Evolutionary conservation across 1,139 yeast genomes (phyloP).

Genomic region (Kurtzmaniella natalensis): DNA sequence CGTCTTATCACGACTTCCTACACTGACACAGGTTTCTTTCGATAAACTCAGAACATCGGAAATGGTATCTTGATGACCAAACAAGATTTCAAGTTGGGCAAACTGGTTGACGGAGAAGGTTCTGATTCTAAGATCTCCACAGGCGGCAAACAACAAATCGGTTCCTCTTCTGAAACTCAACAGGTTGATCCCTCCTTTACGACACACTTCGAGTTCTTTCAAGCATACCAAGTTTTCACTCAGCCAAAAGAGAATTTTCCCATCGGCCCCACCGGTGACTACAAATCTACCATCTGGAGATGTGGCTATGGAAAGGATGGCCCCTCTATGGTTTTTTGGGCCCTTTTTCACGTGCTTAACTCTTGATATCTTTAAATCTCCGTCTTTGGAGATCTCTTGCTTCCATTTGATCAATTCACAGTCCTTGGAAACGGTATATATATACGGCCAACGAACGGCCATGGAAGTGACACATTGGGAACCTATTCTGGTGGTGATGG

Average conservation of each 20-base stretch:
- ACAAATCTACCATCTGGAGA: slow-evolving; percentile 84
- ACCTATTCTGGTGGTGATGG: slow-evolving; percentile 54
- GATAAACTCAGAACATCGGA: slow-evolving; percentile 74
- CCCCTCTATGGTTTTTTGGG: slow-evolving; percentile 52
- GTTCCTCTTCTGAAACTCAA: slow-evolving; percentile 74
- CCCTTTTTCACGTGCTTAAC: slow-evolving; percentile 48
- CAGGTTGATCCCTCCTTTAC: slow-evolving; percentile 67
- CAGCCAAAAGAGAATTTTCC: slow-evolving; percentile 80
- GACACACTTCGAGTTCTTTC: slow-evolving; percentile 63
- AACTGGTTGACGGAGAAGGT: slow-evolving; percentile 82
- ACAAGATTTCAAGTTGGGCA: slow-evolving; percentile 83
- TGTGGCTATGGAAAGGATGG: slow-evolving; percentile 74
- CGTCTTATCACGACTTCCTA: slow-evolving; percentile 90
- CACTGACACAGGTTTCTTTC: slow-evolving; percentile 90
- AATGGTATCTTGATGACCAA: slow-evolving; percentile 93
- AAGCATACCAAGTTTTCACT: slow-evolving; percentile 70
- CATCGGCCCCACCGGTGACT: slow-evolving; percentile 88
- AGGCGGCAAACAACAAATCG: slow-evolving; percentile 86
- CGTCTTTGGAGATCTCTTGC: slow-evolving; percentile 28
- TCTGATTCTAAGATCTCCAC: slow-evolving; percentile 87
- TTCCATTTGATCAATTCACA: slow-evolving; percentile 76
- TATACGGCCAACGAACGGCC: slow-evolving; percentile 51
- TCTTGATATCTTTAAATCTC: slow-evolving; percentile 48
- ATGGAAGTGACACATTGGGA: slow-evolving; percentile 54
- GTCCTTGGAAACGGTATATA: slow-evolving; percentile 84